Percentiles rank a stretch among this genome's conserved stretches.
Evolutionary conservation across 2,329 filamentous ascomycete genomes (phyloP).

Genomic region (Aspergillus caelatus): DNA sequence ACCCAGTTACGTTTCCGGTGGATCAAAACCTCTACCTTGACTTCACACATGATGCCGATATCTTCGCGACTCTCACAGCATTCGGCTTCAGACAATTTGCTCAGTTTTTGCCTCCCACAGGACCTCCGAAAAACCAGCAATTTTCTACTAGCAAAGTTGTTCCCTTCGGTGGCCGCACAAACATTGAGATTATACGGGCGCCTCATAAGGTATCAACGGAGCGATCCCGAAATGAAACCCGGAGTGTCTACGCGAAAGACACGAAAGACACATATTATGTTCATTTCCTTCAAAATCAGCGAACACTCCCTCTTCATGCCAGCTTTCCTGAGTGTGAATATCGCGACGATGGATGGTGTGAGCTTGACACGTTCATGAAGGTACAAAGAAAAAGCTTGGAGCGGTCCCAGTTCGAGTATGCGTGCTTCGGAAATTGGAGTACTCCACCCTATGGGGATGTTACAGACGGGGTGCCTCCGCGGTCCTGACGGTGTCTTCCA

Average conservation of each 20-base stretch:
- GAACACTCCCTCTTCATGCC: conserved; percentile 69
- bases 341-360: conserved; percentile 74
- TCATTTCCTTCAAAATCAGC: conserved; percentile 74
- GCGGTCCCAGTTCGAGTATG: conserved; percentile 64
- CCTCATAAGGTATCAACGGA: conserved; percentile 60
- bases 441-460: conserved; percentile 23
- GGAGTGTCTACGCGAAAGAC: conserved; percentile 16
- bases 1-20: conserved; percentile 69
- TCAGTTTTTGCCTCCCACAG: conserved; percentile 57
- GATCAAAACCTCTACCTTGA: conserved; percentile 56
- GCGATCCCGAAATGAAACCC: conserved; percentile 34
- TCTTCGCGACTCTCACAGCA: conserved; percentile 50
- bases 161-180: conserved; percentile 72
- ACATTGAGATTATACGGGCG: conserved; percentile 73
- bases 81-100: conserved; percentile 73
- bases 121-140: conserved; percentile 51
- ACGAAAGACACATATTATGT: conserved; percentile 53
- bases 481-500: not conserved
- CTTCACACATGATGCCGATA: not conserved
- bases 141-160: conserved; percentile 69
- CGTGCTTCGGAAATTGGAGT: conserved; percentile 60
- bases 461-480: not conserved
- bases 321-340: conserved; percentile 68
- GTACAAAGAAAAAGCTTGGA: conserved; percentile 62
- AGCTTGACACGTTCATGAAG: conserved; percentile 60